Percentiles rank a stretch among this genome's conserved stretches.
Conservation (phyloP, 2,329 filamentous ascomycete species). For the Penicillium nordicum region DNA sequence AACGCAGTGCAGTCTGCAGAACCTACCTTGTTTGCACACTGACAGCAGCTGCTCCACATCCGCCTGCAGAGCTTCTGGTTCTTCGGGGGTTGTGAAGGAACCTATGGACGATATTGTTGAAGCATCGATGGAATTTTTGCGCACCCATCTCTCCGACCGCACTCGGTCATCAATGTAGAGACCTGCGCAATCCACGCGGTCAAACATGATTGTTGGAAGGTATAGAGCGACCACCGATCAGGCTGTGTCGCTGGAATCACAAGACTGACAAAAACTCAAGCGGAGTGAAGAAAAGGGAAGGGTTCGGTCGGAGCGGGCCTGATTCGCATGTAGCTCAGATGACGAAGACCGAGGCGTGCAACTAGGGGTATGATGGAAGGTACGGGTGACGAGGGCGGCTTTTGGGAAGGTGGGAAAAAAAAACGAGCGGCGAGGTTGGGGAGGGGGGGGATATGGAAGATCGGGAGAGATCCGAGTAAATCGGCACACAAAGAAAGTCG, state of each 20-base stretch:
- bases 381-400: slow-evolving; percentile 9
- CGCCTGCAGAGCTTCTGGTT: slow-evolving; percentile 44
- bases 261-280: slow-evolving; percentile 9
- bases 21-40: slow-evolving; percentile 54
- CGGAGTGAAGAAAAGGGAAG: slow-evolving; percentile 11
- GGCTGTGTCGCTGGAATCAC: slow-evolving; percentile 17
- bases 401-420: background rate
- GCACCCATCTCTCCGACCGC: slow-evolving; percentile 44
- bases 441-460: background rate
- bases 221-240: slow-evolving; percentile 12
- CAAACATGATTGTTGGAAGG: slow-evolving; percentile 38
- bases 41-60: slow-evolving; percentile 51
- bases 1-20: background rate
- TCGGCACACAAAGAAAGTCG: slow-evolving; percentile 10
- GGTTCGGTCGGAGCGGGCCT: slow-evolving; percentile 15
- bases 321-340: slow-evolving; percentile 29
- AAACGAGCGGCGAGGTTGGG: slow-evolving; percentile 2
- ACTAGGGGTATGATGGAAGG: slow-evolving; percentile 12
- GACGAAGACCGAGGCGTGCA: slow-evolving; percentile 3
- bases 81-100: slow-evolving; percentile 34
- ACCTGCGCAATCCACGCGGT: slow-evolving; percentile 42
- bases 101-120: slow-evolving; percentile 25
- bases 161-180: slow-evolving; percentile 49
- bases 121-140: slow-evolving; percentile 29
- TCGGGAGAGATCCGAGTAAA: slow-evolving; percentile 1